A percentile compares a stretch with the other conserved stretches of the same genome.
phyloP scores from a whole-genome alignment of 1,284 basidiomycete genomes.

The Puccinia triticina region DNA sequence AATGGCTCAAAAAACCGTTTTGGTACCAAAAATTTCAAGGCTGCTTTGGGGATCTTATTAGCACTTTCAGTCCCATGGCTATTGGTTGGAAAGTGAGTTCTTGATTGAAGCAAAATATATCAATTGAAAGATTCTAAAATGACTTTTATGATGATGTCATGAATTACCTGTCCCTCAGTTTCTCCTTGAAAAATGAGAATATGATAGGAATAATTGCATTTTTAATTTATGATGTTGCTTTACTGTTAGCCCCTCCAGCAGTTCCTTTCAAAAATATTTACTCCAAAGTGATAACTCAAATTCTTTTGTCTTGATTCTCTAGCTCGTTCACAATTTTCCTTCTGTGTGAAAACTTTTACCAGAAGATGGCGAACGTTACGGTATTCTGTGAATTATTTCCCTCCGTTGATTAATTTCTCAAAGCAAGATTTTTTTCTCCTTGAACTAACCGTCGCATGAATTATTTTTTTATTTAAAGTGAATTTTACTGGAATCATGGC shows the following conservation, averaged over 20 bases:
- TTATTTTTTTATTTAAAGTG: slow-evolving; percentile 22
- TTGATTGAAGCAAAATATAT: background rate
- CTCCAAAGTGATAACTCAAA: background rate
- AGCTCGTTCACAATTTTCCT: slow-evolving; percentile 33
- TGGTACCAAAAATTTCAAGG: background rate
- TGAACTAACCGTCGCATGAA: background rate
- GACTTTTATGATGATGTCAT: background rate
- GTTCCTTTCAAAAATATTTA: background rate
- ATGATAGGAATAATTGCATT: slow-evolving; percentile 37
- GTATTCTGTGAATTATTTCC: slow-evolving; percentile 28
- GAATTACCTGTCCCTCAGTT: background rate
- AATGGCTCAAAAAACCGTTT: background rate
- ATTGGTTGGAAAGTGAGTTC: slow-evolving; percentile 43
- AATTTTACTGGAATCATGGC: slow-evolving; percentile 44
- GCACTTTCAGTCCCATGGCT: slow-evolving; percentile 45
- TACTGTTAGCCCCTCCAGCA: slow-evolving; percentile 16
- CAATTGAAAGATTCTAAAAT: background rate
- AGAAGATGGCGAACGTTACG: slow-evolving; percentile 15
- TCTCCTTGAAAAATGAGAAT: slow-evolving; percentile 36
- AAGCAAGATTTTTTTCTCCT: background rate
- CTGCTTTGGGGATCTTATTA: background rate
- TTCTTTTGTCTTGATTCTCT: background rate
- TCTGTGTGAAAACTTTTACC: slow-evolving; percentile 21
- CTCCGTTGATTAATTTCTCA: background rate
- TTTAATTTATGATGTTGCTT: slow-evolving; percentile 25